Percentiles rank a stretch among this genome's conserved stretches.
phyloP scores from a whole-genome alignment of 805 yeast species.

The Deakozyma indianensis region DNA sequence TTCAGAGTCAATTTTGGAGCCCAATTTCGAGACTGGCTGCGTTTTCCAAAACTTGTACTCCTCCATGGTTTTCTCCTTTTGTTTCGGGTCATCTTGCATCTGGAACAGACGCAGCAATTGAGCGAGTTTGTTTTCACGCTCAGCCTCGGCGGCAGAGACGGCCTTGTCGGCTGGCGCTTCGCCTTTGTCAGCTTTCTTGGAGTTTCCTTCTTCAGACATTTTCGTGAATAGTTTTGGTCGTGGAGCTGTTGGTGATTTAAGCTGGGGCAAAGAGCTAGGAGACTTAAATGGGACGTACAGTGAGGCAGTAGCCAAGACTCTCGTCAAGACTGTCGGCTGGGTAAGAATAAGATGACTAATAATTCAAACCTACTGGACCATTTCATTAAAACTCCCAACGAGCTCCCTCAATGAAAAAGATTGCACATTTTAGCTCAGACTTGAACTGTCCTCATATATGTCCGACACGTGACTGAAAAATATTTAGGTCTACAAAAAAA shows the following conservation, averaged over 20 bases:
- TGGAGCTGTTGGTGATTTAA: too few relatives aligned
- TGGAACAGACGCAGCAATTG: neutral
- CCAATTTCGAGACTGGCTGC: constrained; percentile 79
- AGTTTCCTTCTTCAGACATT: neutral
- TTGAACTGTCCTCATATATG: too few relatives aligned
- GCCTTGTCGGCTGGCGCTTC: neutral
- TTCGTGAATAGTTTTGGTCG: too few relatives aligned
- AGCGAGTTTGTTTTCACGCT: constrained; percentile 1
- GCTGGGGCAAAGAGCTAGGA: too few relatives aligned
- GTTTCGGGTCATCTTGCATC: neutral
- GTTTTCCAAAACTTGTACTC: constrained; percentile 97
- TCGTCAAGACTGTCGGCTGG: too few relatives aligned
- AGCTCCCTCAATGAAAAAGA: too few relatives aligned
- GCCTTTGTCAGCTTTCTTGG: neutral
- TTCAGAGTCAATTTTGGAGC: constrained; percentile 49
- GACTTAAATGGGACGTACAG: too few relatives aligned
- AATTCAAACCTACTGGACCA: too few relatives aligned
- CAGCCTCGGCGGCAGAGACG: neutral
- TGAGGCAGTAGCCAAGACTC: too few relatives aligned
- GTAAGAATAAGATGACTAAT: too few relatives aligned
- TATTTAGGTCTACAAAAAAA: neutral
- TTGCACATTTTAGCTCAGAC: too few relatives aligned
- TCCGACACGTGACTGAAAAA: neutral
- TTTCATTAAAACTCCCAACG: too few relatives aligned
- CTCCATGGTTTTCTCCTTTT: constrained; percentile 40